These are phyloP conservation scores for Leccinum olivaceopallidum DNA, from an alignment of 768 basidiomycete species.

Conservation along the genomic window DNA sequence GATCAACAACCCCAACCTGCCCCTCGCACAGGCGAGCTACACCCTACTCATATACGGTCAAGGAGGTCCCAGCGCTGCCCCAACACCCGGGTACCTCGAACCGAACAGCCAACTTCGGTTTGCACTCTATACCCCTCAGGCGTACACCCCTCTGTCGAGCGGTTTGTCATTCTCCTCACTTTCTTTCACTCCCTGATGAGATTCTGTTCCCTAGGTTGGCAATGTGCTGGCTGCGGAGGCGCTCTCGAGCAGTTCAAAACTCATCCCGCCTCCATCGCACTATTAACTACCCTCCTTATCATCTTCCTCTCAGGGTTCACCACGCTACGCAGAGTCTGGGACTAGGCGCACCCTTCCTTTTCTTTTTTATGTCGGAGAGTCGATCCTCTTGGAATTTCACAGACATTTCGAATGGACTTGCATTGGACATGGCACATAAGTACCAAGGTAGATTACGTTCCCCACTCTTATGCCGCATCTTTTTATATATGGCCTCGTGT, in stretches of 20 bases:
- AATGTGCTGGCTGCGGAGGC: constrained; percentile 30
- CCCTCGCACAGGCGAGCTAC: constrained; percentile 61
- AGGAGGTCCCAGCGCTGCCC: constrained; percentile 49
- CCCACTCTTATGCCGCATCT: constrained; percentile 23
- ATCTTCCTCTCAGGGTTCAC: constrained; percentile 37
- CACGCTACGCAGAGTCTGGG: constrained; percentile 33
- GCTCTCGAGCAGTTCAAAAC: constrained; percentile 32
- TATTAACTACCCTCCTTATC: constrained; percentile 32
- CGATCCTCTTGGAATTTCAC: constrained; percentile 17
- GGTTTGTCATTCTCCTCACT: constrained; percentile 21
- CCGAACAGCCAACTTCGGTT: constrained; percentile 57
- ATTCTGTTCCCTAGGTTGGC: constrained; percentile 25
- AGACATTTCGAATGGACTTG: constrained; percentile 31
- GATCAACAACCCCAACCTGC: constrained; percentile 44
- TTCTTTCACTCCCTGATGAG: not conserved
- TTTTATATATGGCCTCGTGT: constrained; percentile 18
- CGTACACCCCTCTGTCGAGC: constrained; percentile 55
- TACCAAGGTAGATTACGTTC: constrained; percentile 29
- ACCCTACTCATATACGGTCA: constrained; percentile 58
- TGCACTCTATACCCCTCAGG: constrained; percentile 60
- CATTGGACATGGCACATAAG: constrained; percentile 31
- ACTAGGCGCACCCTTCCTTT: constrained; percentile 17
- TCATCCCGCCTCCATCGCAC: constrained; percentile 35
- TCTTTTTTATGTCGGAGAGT: constrained; percentile 1
- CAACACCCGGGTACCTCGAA: constrained; percentile 52